Percentiles rank a stretch among this genome's conserved stretches.
Conservation (phyloP, 192 early-diverging fungal species). For the Globomyces pollinis-pini region DNA sequence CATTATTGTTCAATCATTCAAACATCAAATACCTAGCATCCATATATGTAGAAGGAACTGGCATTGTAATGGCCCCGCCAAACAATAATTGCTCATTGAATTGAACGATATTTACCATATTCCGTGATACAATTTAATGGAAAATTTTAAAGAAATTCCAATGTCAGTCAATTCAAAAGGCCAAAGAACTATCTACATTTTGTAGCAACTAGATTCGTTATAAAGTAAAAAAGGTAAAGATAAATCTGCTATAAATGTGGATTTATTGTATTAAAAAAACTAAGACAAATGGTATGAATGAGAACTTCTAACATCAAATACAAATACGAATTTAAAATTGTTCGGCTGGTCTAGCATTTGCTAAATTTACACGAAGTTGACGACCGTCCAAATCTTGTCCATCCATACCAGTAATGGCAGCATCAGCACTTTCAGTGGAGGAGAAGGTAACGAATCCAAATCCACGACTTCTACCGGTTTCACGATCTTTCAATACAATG, state of each 20-base stretch:
- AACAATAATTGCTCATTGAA: background rate
- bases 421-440: constrained; percentile 56
- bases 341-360: constrained; percentile 41
- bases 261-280: too few species aligned
- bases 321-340: background rate
- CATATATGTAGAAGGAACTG: background rate
- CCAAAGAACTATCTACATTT: too few species aligned
- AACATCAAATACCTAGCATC: too few species aligned
- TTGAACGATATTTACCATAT: too few species aligned
- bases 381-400: constrained; percentile 74
- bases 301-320: background rate
- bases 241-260: too few species aligned
- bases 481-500: constrained; percentile 62
- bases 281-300: too few species aligned
- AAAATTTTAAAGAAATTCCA: too few species aligned
- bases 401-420: constrained; percentile 58
- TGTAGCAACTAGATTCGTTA: too few species aligned
- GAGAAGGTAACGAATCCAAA: constrained; percentile 79
- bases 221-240: too few species aligned
- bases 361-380: constrained; percentile 68
- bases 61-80: background rate
- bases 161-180: too few species aligned
- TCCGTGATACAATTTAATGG: too few species aligned
- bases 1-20: too few species aligned
- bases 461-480: constrained; percentile 73